Evolutionary conservation across 805 yeast species (phyloP).

Genomic region (Kuraishia hungarica): DNA sequence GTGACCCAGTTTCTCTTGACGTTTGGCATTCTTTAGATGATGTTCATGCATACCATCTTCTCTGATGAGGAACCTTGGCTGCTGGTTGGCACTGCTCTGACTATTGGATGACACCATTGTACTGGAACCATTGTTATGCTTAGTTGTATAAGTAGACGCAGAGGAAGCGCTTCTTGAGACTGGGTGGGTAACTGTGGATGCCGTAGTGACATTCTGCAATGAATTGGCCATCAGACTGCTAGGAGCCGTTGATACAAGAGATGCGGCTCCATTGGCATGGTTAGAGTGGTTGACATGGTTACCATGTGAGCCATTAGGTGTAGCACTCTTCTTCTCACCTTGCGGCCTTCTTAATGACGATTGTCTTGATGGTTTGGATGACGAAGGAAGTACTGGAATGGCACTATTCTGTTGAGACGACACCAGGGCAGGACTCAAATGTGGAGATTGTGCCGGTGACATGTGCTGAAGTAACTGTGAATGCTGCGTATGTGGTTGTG

Average conservation of each 20-base stretch:
- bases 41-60: constrained; percentile 80
- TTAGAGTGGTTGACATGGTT: neutral
- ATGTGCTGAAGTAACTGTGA: neutral
- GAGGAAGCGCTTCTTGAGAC: neutral
- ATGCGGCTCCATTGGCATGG: neutral
- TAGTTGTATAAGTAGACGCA: neutral
- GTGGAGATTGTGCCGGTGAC: neutral
- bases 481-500: neutral
- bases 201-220: neutral
- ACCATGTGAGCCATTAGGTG: neutral
- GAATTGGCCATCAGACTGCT: neutral
- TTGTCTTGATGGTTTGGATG: constrained; percentile 7
- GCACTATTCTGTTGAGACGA: neutral
- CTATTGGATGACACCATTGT: neutral
- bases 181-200: neutral
- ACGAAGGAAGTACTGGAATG: neutral
- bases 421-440: neutral
- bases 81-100: constrained; percentile 1
- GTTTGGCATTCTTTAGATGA: constrained; percentile 60
- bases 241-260: neutral
- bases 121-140: neutral
- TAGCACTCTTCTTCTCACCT: neutral
- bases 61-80: constrained; percentile 41
- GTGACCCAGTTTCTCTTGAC: constrained; percentile 68
- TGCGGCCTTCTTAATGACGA: constrained; percentile 6